phyloP scores from a whole-genome alignment of 345 rosid species.

The Lepidium didymum region DNA sequence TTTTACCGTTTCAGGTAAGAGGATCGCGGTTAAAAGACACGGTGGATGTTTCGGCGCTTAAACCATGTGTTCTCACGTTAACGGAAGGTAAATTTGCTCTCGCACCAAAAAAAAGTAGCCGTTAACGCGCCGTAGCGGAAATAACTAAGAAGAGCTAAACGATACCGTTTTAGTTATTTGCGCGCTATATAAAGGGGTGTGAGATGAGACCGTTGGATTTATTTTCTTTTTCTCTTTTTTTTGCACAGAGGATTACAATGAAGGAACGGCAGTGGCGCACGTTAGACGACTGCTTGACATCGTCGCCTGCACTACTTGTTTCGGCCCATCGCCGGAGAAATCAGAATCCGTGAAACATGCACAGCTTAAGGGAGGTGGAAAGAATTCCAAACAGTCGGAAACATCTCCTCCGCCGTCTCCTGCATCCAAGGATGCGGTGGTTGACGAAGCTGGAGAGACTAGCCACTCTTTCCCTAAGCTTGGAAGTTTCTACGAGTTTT shows the following conservation, averaged over 20 bases:
- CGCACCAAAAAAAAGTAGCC: slow-evolving; percentile 10
- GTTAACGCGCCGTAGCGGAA: neutral
- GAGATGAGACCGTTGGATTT: neutral
- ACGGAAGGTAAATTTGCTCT: slow-evolving; percentile 44
- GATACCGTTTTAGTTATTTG: neutral
- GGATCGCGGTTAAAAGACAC: slow-evolving; percentile 63
- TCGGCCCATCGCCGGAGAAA: slow-evolving; percentile 58
- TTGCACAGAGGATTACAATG: slow-evolving; percentile 71
- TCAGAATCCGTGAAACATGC: slow-evolving; percentile 42
- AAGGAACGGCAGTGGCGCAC: slow-evolving; percentile 76
- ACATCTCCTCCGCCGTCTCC: slow-evolving; percentile 31
- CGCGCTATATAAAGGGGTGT: neutral
- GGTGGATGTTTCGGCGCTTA: slow-evolving; percentile 78
- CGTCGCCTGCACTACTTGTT: slow-evolving; percentile 77
- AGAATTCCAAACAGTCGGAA: slow-evolving; percentile 37
- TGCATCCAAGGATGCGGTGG: slow-evolving; percentile 35
- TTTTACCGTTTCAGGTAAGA: slow-evolving; percentile 41
- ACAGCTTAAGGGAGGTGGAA: slow-evolving; percentile 34
- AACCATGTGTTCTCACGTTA: slow-evolving; percentile 68
- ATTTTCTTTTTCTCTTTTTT: neutral
- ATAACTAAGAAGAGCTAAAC: neutral
- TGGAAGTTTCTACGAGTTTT: slow-evolving; percentile 84
- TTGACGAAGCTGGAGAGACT: slow-evolving; percentile 66
- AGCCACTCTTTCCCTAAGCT: slow-evolving; percentile 76
- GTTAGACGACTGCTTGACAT: slow-evolving; percentile 85